A percentile compares a stretch with the other conserved stretches of the same genome.
phyloP scores from a whole-genome alignment of 352 stramenopile genomes.

The Globisporangium solare region DNA sequence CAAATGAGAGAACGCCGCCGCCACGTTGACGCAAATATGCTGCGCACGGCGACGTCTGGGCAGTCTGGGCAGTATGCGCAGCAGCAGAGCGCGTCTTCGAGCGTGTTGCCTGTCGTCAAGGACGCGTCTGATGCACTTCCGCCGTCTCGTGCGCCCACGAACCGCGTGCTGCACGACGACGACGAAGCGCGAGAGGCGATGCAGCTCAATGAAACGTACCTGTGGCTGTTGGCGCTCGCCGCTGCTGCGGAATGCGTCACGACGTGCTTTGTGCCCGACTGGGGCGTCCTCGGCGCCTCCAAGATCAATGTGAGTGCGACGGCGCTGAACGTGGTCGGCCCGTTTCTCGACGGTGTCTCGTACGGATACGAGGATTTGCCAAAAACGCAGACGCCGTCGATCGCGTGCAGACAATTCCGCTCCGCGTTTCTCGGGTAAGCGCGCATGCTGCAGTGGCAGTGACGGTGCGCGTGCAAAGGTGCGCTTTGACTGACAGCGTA shows the following conservation, averaged over 20 bases:
- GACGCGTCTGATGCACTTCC: too few relatives aligned
- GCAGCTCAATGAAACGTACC: conserved; percentile 45
- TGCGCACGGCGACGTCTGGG: too few relatives aligned
- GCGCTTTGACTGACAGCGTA: neutral
- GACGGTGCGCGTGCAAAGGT: neutral
- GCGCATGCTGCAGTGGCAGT: neutral
- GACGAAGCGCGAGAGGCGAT: conserved; percentile 24
- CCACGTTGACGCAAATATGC: too few relatives aligned
- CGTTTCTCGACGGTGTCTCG: conserved; percentile 70
- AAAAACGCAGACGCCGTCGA: conserved; percentile 22
- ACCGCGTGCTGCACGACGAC: conserved; percentile 5
- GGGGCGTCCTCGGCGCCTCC: conserved; percentile 26
- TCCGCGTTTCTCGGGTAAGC: conserved; percentile 72
- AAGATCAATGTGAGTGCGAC: conserved; percentile 64
- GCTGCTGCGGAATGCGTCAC: conserved; percentile 72
- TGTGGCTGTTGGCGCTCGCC: conserved; percentile 69
- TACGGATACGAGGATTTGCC: conserved; percentile 51
- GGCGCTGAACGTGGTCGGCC: conserved; percentile 64
- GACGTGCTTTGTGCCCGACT: conserved; percentile 68
- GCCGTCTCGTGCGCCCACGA: too few relatives aligned
- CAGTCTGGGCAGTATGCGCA: too few relatives aligned
- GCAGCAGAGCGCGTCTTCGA: too few relatives aligned
- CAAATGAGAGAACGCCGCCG: too few relatives aligned
- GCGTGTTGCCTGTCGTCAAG: too few relatives aligned
- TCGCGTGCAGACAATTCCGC: conserved; percentile 62